These are phyloP conservation scores for Quillaja saponaria DNA, from an alignment of 306 rosid species.

Conservation along the genomic window DNA sequence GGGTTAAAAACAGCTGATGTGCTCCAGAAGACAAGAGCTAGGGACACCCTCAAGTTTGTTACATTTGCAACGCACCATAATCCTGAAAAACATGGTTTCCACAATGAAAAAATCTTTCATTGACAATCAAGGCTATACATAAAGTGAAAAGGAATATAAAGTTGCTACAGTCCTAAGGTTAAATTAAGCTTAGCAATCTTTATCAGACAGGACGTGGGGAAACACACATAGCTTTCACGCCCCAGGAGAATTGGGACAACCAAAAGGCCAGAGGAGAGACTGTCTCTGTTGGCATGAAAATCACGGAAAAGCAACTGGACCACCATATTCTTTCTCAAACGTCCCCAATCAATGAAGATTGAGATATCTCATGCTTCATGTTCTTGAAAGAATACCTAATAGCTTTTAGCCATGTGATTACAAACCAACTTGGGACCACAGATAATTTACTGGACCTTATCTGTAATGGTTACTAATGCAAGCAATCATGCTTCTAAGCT, in stretches of 20 bases:
- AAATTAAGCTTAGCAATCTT: constrained; percentile 36
- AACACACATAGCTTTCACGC: constrained; percentile 45
- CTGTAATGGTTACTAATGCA: constrained; percentile 39
- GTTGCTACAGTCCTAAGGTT: constrained; percentile 30
- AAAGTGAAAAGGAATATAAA: constrained; percentile 33
- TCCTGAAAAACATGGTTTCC: constrained; percentile 33
- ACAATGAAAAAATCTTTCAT: constrained; percentile 31
- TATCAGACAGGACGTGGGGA: constrained; percentile 43
- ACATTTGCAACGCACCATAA: constrained; percentile 29
- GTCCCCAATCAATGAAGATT: constrained; percentile 52
- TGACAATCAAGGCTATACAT: constrained; percentile 17
- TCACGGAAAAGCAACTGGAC: constrained; percentile 47
- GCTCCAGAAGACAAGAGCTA: too few species aligned
- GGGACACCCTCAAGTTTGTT: too few species aligned
- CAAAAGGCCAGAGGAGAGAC: constrained; percentile 40
- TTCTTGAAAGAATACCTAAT: constrained; percentile 47
- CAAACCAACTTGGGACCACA: constrained; percentile 61
- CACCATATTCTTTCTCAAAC: constrained; percentile 45
- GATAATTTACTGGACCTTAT: constrained; percentile 40
- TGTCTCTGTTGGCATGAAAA: constrained; percentile 44
- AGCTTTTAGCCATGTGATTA: constrained; percentile 58
- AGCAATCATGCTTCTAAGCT: constrained; percentile 38
- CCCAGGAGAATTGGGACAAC: constrained; percentile 41
- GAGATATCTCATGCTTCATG: constrained; percentile 50
- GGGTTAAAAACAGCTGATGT: too few species aligned